Conservation (phyloP, 331 rosid genomes). For the Prunus yedoensis region DNA sequence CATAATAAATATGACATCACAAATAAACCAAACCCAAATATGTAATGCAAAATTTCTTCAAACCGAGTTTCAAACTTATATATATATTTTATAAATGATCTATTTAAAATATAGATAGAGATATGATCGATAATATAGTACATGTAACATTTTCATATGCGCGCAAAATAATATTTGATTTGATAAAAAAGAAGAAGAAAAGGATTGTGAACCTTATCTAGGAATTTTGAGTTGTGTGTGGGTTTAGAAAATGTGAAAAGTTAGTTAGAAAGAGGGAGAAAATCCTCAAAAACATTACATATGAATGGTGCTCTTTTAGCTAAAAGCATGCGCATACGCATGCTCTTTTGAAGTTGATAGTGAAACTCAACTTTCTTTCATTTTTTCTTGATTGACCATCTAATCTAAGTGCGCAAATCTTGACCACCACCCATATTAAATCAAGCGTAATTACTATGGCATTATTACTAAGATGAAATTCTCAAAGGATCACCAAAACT, state of each 20-base stretch:
- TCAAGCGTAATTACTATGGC: constrained; percentile 24
- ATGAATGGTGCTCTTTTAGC: constrained; percentile 4
- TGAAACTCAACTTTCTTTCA: constrained; percentile 2
- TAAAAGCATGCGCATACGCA: constrained; percentile 50
- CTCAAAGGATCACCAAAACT: constrained; percentile 18
- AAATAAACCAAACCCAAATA: not conserved
- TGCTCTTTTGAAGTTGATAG: constrained; percentile 26
- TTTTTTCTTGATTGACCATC: constrained; percentile 37
- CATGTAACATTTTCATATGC: no score
- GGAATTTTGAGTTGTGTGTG: not conserved
- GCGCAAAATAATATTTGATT: no score
- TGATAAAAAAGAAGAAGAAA: no score
- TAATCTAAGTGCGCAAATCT: constrained; percentile 44
- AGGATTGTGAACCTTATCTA: not conserved
- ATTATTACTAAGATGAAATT: constrained; percentile 39
- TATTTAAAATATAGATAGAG: no score
- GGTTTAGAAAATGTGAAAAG: not conserved
- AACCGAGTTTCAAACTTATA: no score
- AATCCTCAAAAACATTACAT: not conserved
- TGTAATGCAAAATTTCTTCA: not conserved
- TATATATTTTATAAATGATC: no score
- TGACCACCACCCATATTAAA: constrained; percentile 19
- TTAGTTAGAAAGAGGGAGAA: not conserved
- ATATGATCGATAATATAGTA: no score
- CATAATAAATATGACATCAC: not conserved